phyloP scores from a whole-genome alignment of 75 land plant species.

The Ceratopteris richardii region DNA sequence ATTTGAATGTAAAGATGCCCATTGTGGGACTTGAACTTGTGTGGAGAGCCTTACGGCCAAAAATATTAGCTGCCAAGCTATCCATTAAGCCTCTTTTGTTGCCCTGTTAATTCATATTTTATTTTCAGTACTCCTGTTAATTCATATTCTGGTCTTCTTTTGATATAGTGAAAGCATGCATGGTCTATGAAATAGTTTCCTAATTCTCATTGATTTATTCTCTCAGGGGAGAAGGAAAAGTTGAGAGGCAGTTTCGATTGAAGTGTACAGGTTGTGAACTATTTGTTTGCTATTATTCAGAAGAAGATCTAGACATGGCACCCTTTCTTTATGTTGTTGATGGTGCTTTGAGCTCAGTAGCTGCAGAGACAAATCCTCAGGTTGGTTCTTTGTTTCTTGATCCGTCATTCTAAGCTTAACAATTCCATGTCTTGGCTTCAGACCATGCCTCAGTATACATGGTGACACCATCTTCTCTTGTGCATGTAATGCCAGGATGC shows the following conservation, averaged over 20 bases:
- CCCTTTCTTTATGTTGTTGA: constrained; percentile 85
- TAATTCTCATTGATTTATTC: no score
- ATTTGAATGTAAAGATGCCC: no score
- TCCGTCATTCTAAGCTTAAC: no score
- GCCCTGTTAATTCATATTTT: background rate
- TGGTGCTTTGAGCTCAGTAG: constrained; percentile 97
- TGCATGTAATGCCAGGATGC: constrained; percentile 91
- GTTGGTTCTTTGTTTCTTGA: no score
- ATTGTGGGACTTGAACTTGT: no score
- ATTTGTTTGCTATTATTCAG: constrained; percentile 92
- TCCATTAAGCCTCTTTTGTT: no score
- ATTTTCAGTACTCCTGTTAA: background rate
- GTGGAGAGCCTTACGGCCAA: no score
- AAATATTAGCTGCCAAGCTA: no score
- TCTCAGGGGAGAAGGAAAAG: constrained; percentile 86
- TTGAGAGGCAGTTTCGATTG: constrained; percentile 92
- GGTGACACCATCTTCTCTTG: no score
- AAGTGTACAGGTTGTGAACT: constrained; percentile 86
- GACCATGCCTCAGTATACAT: no score
- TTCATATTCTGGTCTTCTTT: background rate
- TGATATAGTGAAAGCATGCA: background rate
- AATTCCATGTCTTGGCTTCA: no score
- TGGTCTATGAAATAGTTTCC: no score
- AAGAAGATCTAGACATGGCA: constrained; percentile 77
- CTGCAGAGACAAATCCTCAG: constrained; percentile 99